Base-by-base conservation (phyloP, 23 red algal genomes). In the Gracilaria gracilis region DNA sequence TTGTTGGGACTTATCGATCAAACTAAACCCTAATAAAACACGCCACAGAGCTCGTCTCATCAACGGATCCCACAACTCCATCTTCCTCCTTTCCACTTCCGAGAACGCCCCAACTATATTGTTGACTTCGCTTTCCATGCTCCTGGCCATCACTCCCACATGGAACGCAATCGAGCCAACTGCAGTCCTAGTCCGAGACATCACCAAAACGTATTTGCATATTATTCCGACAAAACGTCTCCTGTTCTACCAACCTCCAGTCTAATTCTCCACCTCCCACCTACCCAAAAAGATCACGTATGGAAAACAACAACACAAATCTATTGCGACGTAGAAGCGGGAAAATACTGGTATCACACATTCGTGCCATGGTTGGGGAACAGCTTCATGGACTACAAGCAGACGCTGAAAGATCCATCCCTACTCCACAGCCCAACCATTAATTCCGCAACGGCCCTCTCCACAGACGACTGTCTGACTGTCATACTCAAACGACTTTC, bases 191-290 rank as follows among this genome's bases (percentile, higher is more conserved):
- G 36, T 31, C 61, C 25, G 81, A 11, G 81, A 85, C 27, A 58
- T 85, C 8, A 69, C 62, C 17, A 85, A 85, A 62, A 58, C 81
- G 17, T 85, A 39, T 27, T 49, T 85, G 4, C 81, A 85, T 39
- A 85, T 57, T 28, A 65, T 40, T 11, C 0, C 31, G 0, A 69
- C 15, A 4, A 25, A 85, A 49, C 0, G 11, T 7, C 61, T 85
- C 11, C 19, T 85, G 17, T 70, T 69, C 54, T 85, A 85, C 58
- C 7, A 66, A 17, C 81, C 51, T 39, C 58, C 49, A 2, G 0
- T 9, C 6, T 7, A 67, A 28, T 85, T 39, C n/a, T 85, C 9
- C 58, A 67, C 27, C 21, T n/a, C 61, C 7, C 42, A n/a, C n/a
- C n/a, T n/a, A 23, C 39, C 20, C 34, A 13, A 29, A 8, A 1